Evolutionary conservation across 1,284 basidiomycete species (phyloP), one percentile per base, ranked within the genome.

Genomic region (Phaffia rhodozyma): DNA sequence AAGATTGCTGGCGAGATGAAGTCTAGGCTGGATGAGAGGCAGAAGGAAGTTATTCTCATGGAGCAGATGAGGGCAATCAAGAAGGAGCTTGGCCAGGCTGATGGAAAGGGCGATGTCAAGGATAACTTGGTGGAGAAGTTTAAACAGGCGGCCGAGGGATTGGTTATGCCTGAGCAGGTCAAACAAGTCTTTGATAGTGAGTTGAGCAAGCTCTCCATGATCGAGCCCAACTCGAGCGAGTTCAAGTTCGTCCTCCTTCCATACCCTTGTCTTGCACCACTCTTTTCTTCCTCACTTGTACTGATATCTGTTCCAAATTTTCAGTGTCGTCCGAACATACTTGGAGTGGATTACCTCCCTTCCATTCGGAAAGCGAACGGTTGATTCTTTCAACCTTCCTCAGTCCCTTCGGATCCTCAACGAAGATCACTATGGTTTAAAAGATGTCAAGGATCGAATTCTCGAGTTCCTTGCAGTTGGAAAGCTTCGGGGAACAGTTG

Each of bases 21-120:
- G 74, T 84, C 79, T 79, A 97, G 97, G 80, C 97, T 98, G 67
- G 91, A 91, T 58, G 97, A 97, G 77, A 82, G 93, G 20, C 94
- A 98, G 75, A 81, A 93, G 66, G 96, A 98, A 78, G 97, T 96
- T 74, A 97, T 96, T 76, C 80, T 99, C 65, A 93, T 91, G 88
- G 96, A 99, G 76, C 96, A 98, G 77, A 83, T 98, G 67, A 97
- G 96, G 77, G 92, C 91, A 1, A 98, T 99, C 78, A 97, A 98
- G 81, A 96, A 94, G 79, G 96, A 97, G 77, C 82, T 98, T 7
- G 94, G 94, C 5, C 90, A 97, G 84, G 91, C 94, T 77, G 87
- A 86, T 43, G 72, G 71, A 48, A 94, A 98, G 71, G 94, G 94
- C 50, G 97, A 97, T 79, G 94, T 97, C 78, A 96, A 93, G 78